Evolutionary conservation across 208 protist genomes (phyloP).

Genomic region (Giardia muris): DNA sequence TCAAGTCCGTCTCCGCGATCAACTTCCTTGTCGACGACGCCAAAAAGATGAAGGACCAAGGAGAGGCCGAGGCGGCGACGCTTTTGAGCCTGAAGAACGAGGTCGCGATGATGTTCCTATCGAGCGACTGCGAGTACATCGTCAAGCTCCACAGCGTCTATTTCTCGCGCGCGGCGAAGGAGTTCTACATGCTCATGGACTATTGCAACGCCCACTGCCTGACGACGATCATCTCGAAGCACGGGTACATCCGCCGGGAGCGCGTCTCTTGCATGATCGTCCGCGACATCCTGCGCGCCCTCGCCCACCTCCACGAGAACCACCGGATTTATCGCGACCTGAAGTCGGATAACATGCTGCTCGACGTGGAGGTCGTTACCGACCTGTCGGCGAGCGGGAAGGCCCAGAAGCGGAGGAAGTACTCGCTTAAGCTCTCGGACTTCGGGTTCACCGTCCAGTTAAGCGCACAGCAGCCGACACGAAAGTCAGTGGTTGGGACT

Average conservation of each 20-base stretch:
- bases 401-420: conserved; percentile 18
- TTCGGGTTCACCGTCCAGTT: conserved; percentile 58
- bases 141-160: conserved; percentile 10
- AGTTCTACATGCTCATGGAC: conserved; percentile 53
- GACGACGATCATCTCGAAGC: conserved; percentile 44
- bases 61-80: background rate
- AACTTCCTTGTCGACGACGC: background rate
- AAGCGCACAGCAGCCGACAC: conserved; percentile 44
- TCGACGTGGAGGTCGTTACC: conserved; percentile 7
- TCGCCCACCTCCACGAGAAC: conserved; percentile 48
- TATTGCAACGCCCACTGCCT: conserved; percentile 52
- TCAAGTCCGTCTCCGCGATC: conserved; percentile 21
- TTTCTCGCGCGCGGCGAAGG: background rate
- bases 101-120: conserved; percentile 26
- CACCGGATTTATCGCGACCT: conserved; percentile 58
- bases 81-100: conserved; percentile 29
- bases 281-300: conserved; percentile 39
- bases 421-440: conserved; percentile 50
- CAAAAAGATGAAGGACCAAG: background rate
- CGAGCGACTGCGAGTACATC: background rate
- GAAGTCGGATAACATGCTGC: conserved; percentile 57
- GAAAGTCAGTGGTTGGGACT: conserved; percentile 53
- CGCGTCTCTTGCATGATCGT: background rate
- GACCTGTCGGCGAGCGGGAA: background rate
- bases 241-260: background rate